Evolutionary conservation across 2,329 filamentous ascomycete genomes (phyloP), one percentile per base, ranked within the genome.

Genomic region (Drechslerella dactyloides): DNA sequence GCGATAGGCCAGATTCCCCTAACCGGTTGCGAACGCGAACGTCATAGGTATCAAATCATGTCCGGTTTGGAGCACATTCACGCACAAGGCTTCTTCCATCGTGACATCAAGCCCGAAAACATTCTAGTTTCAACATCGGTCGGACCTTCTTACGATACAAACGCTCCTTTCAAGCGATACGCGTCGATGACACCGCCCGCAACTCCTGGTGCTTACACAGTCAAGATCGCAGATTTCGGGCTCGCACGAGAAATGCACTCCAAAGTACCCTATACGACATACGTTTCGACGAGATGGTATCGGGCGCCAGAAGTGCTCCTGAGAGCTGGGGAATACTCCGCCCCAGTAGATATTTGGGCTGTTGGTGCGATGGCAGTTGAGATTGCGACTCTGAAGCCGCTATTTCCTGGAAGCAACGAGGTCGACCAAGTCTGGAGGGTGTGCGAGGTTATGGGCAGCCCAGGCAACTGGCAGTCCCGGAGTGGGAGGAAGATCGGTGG

Each of bases 391-490:
- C 80, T 99, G 68, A 99, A 97, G 82, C 94, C 94, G 17, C 83
- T 99, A 10, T 99, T 99, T 83, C 94, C 94, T 10, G 94, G 94
- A 76, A 91, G 92, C 78, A 99, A 99, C 79, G 94, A 99, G 82
- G 94, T 99, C 0, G 94, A 99, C 77, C 94, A 99, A 80, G 94
- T 99, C 1, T 99, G 94, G 94, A 89, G 94, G 76, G 91, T 99
- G 0, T 99, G 94, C 79, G 94, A 99, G 80, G 96, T 99, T 68
- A 99, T 99, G 94, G 94, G 94, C 55, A 97, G 93, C 81, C 94
- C 94, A 1, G 94, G 94, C 50, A 93, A 93, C 81, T 99, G 94
- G 94, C 94, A 96, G 79, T 96, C 90, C 83, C 97, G 97, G 81
- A 84, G 90, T 3, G 93, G 93, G 23, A 84, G 84, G 24, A 90